Percentiles rank a stretch among this genome's conserved stretches.
Conservation (phyloP, 2,329 filamentous ascomycete genomes). For the Sporothrix phasma region DNA sequence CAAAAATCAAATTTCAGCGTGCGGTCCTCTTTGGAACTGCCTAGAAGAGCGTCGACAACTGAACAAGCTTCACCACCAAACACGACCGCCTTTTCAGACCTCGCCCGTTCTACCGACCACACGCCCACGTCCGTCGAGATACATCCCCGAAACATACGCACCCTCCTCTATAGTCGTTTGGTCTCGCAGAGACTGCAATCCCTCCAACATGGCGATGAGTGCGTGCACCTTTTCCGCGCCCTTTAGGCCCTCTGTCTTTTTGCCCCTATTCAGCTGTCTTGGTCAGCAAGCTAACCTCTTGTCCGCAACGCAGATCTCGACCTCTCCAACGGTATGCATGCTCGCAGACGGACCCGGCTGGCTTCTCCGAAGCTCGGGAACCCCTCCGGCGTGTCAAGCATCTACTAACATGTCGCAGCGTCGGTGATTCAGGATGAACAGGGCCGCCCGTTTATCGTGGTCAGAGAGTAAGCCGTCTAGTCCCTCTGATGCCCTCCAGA, state of each 20-base stretch:
- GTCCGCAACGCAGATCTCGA: conserved; percentile 54
- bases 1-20: conserved; percentile 13
- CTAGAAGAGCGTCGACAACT: conserved; percentile 12
- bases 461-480: conserved; percentile 74
- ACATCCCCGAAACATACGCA: neutral
- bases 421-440: conserved; percentile 91
- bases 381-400: neutral
- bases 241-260: neutral
- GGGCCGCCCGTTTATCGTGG: conserved; percentile 93
- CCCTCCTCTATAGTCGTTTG: neutral
- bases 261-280: conserved; percentile 16
- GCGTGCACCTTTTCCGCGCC: conserved; percentile 25
- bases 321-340: conserved; percentile 63
- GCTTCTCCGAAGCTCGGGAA: neutral
- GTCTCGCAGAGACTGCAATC: conserved; percentile 8
- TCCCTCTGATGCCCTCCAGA: no score
- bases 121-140: neutral
- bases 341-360: conserved; percentile 17
- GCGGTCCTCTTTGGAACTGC: conserved; percentile 6
- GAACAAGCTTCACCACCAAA: conserved; percentile 9
- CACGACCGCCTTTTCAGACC: conserved; percentile 7
- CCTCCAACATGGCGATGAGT: conserved; percentile 50
- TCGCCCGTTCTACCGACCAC: neutral
- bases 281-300: conserved; percentile 20
- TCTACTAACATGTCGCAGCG: conserved; percentile 33